Percentiles rank a stretch among this genome's conserved stretches.
phyloP scores from a whole-genome alignment of 441 rosid genomes.

The Capsella rubella region DNA sequence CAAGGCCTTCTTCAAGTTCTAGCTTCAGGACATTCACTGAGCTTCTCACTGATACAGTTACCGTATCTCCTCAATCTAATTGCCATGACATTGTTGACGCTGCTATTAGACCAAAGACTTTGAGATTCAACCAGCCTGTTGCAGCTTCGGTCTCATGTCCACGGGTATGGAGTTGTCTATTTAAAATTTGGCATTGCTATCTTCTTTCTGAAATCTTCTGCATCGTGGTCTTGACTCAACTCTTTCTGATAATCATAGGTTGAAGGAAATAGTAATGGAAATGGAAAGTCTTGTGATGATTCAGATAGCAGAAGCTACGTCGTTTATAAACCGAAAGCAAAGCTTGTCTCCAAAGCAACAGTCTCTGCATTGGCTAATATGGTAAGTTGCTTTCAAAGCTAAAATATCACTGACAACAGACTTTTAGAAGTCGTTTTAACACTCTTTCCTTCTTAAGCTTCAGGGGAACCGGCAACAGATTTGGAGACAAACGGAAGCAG shows the following conservation, averaged over 20 bases:
- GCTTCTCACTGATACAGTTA: slow-evolving; percentile 68
- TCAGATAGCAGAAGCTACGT: slow-evolving; percentile 55
- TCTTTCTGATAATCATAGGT: slow-evolving; percentile 26
- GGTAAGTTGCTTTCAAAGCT: slow-evolving; percentile 55
- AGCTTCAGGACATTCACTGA: slow-evolving; percentile 72
- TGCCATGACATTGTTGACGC: slow-evolving; percentile 56
- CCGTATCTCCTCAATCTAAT: slow-evolving; percentile 51
- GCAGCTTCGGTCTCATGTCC: slow-evolving; percentile 47
- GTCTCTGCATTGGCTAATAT: slow-evolving; percentile 76
- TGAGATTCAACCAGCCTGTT: slow-evolving; percentile 61
- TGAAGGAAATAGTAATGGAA: slow-evolving; percentile 35
- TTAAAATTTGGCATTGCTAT: slow-evolving; percentile 1
- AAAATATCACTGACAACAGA: neutral
- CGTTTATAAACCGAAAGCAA: slow-evolving; percentile 84
- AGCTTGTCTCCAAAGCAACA: slow-evolving; percentile 78
- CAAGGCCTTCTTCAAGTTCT: slow-evolving; percentile 69
- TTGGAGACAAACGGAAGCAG: slow-evolving; percentile 45
- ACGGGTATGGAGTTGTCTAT: slow-evolving; percentile 48
- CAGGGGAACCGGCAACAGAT: slow-evolving; percentile 59
- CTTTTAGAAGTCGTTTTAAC: neutral
- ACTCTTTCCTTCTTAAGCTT: slow-evolving; percentile 23
- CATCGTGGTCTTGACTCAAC: slow-evolving; percentile 12
- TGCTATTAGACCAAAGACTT: slow-evolving; percentile 79
- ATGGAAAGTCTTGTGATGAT: slow-evolving; percentile 48
- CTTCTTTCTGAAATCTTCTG: slow-evolving; percentile 33